Conservation (phyloP, 768 basidiomycete species). For the Lactarius sp. region DNA sequence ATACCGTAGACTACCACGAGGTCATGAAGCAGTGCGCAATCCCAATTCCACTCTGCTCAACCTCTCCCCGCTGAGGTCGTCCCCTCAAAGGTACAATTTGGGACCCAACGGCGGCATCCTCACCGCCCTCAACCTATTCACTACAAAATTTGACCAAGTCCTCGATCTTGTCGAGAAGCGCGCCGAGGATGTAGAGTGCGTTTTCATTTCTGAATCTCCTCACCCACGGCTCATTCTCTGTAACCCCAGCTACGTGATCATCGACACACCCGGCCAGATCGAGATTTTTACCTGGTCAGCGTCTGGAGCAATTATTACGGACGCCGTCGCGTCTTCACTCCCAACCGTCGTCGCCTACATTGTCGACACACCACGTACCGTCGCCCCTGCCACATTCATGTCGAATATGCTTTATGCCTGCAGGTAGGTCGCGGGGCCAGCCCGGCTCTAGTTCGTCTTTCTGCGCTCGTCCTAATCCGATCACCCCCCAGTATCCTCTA, state of each 20-base stretch:
- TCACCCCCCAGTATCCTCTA: slow-evolving; percentile 71
- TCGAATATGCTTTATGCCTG: slow-evolving; percentile 99
- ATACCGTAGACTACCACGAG: slow-evolving; percentile 95
- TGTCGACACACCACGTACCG: slow-evolving; percentile 94
- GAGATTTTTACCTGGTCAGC: slow-evolving; percentile 99
- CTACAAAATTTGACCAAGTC: slow-evolving; percentile 98
- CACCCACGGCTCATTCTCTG: background rate
- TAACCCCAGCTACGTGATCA: slow-evolving; percentile 71
- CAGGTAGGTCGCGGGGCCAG: slow-evolving; percentile 48
- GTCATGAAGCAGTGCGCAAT: slow-evolving; percentile 97
- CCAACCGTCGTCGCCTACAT: slow-evolving; percentile 96
- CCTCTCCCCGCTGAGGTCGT: slow-evolving; percentile 10
- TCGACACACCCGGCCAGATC: slow-evolving; percentile 98
- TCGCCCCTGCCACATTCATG: slow-evolving; percentile 97
- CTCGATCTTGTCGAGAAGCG: slow-evolving; percentile 87
- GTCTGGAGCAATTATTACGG: slow-evolving; percentile 97
- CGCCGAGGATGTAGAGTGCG: slow-evolving; percentile 83
- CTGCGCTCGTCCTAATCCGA: background rate
- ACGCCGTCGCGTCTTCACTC: slow-evolving; percentile 87
- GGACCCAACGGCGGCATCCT: slow-evolving; percentile 98
- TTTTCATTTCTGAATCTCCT: slow-evolving; percentile 3
- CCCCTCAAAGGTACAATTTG: slow-evolving; percentile 75
- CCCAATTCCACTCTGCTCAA: slow-evolving; percentile 24
- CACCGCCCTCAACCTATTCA: slow-evolving; percentile 95
- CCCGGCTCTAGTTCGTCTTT: background rate